Base-by-base conservation (phyloP, 2,329 filamentous ascomycete genomes). In the Ophiostoma sp. region DNA sequence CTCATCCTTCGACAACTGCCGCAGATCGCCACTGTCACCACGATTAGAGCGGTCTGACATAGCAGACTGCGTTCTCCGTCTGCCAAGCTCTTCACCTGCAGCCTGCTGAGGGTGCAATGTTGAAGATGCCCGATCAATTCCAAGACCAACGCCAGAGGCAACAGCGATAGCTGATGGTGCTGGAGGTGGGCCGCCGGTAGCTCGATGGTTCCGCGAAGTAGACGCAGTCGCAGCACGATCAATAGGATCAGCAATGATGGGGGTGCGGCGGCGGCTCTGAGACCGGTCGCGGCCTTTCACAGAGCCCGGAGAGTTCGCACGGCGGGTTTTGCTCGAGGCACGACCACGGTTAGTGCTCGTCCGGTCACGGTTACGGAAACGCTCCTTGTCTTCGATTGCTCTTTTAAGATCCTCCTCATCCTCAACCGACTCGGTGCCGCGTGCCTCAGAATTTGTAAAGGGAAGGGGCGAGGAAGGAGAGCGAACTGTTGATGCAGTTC, bases 401-500 rank as follows among this genome's bases (percentile, higher is more conserved):
- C 77, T 82, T 69, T 77, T 79, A 73, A 83, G 83, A 72, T 87
- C 86, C 41, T 85, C 84, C 67, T 91, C 89, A 66, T 91, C 88
- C n/a, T 72, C 71, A 1, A 88, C 85, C 1, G 87, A 87, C 27
- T 79, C 80, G 63, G 81, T 81, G 60, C 83, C 83, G 58, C 83
- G 80, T 68, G 83, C 78, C 16, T 82, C 81, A 18, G 82, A 83
- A 27, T 83, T 85, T 2, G 89, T 87, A 81, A 94, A 89, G 4
- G 92, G 91, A 36, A 93, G 79, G 1, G 93, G 92, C 0, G 92
- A 94, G 0, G 90, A 90, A 1, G 93, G 93, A 1, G 93, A 97
- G 65, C 87, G 83, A 62, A 84, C 79, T 2, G 79, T 75, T n/a
- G 86, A 86, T 2, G 82, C 84, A 18, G 85, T 82, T 16, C 88